A percentile compares a stretch with the other conserved stretches of the same genome.
Evolutionary conservation across 2,329 filamentous ascomycete species (phyloP).

Genomic region (Penicillium sp.): DNA sequence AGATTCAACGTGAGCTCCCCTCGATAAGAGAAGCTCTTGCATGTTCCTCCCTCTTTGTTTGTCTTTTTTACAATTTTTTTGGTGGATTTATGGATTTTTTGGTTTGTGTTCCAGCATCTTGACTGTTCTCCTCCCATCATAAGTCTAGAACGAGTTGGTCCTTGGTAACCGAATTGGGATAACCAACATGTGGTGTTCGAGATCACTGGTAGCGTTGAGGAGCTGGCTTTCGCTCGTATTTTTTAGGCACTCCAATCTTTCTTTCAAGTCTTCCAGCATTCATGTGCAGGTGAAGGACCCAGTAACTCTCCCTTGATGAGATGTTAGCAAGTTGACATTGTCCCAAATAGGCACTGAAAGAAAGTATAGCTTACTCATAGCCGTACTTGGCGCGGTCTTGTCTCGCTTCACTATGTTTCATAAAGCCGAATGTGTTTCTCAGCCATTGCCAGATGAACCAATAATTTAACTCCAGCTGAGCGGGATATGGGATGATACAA

Average conservation of each 20-base stretch:
- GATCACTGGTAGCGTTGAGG: background rate
- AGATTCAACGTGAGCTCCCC: background rate
- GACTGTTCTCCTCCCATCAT: background rate
- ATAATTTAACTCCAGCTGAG: background rate
- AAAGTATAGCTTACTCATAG: conserved; percentile 3
- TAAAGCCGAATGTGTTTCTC: background rate
- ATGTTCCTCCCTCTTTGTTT: background rate
- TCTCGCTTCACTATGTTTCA: background rate
- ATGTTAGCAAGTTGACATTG: background rate
- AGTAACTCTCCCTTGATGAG: background rate
- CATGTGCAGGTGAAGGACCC: background rate
- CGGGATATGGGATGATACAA: background rate
- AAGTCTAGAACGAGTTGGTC: background rate
- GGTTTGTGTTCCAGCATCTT: background rate
- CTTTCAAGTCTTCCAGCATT: background rate
- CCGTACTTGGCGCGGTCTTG: conserved; percentile 29
- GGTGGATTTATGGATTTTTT: background rate
- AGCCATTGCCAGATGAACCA: background rate
- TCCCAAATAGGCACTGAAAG: background rate
- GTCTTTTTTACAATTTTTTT: background rate
- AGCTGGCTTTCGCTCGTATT: background rate
- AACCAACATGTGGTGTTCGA: background rate
- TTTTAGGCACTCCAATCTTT: too few species aligned
- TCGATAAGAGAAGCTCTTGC: background rate
- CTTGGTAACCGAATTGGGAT: background rate